Evolutionary conservation across 129 eudicot species (phyloP).

Genomic region (Centrapalus pauciflorus): DNA sequence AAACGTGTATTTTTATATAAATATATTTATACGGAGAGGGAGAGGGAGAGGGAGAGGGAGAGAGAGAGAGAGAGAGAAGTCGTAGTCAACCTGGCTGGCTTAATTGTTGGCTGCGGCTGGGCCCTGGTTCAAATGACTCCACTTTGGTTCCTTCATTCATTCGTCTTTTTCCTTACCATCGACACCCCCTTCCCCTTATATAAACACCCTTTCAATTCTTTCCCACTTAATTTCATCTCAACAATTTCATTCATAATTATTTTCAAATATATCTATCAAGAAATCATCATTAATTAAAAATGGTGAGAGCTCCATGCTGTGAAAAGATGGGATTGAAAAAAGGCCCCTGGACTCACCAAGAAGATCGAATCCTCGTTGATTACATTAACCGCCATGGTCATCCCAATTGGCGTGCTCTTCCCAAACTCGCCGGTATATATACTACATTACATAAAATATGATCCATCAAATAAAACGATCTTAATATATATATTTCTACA

Average conservation of each 20-base stretch:
- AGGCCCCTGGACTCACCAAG: constrained; percentile 79
- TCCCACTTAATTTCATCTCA: constrained; percentile 16
- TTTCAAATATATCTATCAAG: too few relatives aligned
- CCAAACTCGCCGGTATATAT: constrained; percentile 81
- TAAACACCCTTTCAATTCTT: constrained; percentile 3
- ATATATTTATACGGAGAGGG: not conserved
- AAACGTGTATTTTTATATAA: not conserved
- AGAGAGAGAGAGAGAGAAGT: not conserved
- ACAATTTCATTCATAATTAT: too few relatives aligned
- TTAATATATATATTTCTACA: too few relatives aligned
- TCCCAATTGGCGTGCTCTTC: constrained; percentile 83
- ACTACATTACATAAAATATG: too few relatives aligned
- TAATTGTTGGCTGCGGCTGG: constrained; percentile 12
- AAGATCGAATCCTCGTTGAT: constrained; percentile 48
- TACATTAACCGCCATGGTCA: constrained; percentile 52
- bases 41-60: too few relatives aligned
- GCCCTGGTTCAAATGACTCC: constrained; percentile 30
- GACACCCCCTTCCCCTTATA: not conserved
- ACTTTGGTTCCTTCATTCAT: constrained; percentile 8
- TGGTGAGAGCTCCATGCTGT: constrained; percentile 83
- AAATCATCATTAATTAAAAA: constrained; percentile 10
- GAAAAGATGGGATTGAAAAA: constrained; percentile 79
- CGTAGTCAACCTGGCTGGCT: constrained; percentile 19
- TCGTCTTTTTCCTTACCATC: constrained; percentile 8
- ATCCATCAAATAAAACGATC: too few relatives aligned